Evolutionary conservation across 1,139 yeast genomes (phyloP).

Genomic region (Yamadazyma sp.): DNA sequence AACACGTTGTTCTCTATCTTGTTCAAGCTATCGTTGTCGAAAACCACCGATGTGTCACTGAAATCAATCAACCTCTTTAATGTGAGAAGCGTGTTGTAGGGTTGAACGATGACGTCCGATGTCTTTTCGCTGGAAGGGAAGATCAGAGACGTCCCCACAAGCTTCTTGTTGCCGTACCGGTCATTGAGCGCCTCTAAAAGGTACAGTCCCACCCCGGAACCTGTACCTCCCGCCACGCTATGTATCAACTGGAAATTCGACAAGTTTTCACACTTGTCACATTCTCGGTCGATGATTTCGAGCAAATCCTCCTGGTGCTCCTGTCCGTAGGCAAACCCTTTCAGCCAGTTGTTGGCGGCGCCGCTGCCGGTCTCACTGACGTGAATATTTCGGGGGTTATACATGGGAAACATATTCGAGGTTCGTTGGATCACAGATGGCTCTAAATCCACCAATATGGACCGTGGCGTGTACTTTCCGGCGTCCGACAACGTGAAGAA

Average conservation of each 20-base stretch:
- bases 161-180: conserved; percentile 73
- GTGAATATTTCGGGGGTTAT: conserved; percentile 83
- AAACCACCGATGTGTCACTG: conserved; percentile 83
- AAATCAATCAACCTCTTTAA: conserved; percentile 76
- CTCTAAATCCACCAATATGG: conserved; percentile 82
- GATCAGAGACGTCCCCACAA: conserved; percentile 81
- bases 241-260: conserved; percentile 90
- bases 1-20: conserved; percentile 58
- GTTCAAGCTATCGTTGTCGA: conserved; percentile 85
- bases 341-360: conserved; percentile 96
- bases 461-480: conserved; percentile 83
- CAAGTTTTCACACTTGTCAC: conserved; percentile 86
- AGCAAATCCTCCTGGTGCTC: conserved; percentile 67
- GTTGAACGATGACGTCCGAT: conserved; percentile 96
- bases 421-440: conserved; percentile 84
- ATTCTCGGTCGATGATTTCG: conserved; percentile 85
- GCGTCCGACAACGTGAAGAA: conserved; percentile 77
- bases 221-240: conserved; percentile 99
- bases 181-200: conserved; percentile 78
- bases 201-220: conserved; percentile 90
- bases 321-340: conserved; percentile 80
- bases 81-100: conserved; percentile 85
- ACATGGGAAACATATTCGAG: conserved; percentile 58
- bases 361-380: conserved; percentile 80
- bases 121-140: conserved; percentile 77